These are phyloP conservation scores for Anthracocystis walkeri DNA, from an alignment of 1,284 basidiomycete genomes.

Conservation along the genomic window DNA sequence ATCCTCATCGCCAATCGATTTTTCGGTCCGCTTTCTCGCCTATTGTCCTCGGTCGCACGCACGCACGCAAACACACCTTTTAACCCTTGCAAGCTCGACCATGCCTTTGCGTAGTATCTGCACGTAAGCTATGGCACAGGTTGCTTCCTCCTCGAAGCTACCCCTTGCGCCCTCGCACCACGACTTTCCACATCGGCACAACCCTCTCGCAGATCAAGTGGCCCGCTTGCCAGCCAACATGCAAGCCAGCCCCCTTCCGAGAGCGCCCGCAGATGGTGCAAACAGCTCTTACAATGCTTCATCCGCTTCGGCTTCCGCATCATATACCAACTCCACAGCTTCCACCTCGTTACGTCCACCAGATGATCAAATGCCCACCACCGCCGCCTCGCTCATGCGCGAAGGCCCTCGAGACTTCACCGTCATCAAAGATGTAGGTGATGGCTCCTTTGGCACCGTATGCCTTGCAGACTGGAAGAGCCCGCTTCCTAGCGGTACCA, in stretches of 20 bases:
- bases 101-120: slow-evolving; percentile 29
- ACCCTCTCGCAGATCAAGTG: slow-evolving; percentile 18
- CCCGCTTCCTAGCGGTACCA: slow-evolving; percentile 74
- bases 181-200: slow-evolving; percentile 23
- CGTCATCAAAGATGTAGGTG: slow-evolving; percentile 65
- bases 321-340: neutral
- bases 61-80: neutral
- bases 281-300: slow-evolving; percentile 3
- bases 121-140: slow-evolving; percentile 46
- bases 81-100: slow-evolving; percentile 15
- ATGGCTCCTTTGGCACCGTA: slow-evolving; percentile 82
- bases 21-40: neutral
- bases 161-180: slow-evolving; percentile 25
- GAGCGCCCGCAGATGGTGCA: slow-evolving; percentile 13
- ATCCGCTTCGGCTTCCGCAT: slow-evolving; percentile 13
- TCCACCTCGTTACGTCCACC: slow-evolving; percentile 24
- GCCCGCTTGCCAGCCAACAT: slow-evolving; percentile 16
- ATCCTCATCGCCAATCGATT: neutral
- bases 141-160: slow-evolving; percentile 36
- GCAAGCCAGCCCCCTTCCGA: slow-evolving; percentile 15
- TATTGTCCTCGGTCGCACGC: slow-evolving; percentile 1
- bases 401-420: slow-evolving; percentile 64
- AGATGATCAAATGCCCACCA: slow-evolving; percentile 52
- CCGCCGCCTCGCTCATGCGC: slow-evolving; percentile 62
- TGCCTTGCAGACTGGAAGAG: slow-evolving; percentile 99